These are phyloP conservation scores for Dysphania ambrosioides DNA, from an alignment of 148 eudicot species.

Conservation along the genomic window DNA sequence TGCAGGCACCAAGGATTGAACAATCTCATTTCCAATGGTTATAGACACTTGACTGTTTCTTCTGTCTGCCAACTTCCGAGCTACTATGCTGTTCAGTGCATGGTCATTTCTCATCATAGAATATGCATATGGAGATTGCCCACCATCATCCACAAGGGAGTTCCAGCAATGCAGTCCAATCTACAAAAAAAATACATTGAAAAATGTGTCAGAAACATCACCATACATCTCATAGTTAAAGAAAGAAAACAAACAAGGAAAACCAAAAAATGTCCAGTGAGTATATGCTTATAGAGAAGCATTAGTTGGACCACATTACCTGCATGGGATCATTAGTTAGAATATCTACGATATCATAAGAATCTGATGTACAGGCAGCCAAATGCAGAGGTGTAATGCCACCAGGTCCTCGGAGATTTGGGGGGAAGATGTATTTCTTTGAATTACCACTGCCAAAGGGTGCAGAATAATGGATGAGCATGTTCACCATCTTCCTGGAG, in stretches of 20 bases:
- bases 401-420: conserved; percentile 67
- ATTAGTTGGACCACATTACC: conserved; percentile 35
- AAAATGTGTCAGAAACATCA: background rate
- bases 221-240: background rate
- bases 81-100: conserved; percentile 26
- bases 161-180: conserved; percentile 34
- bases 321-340: conserved; percentile 71
- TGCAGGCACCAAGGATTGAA: conserved; percentile 9
- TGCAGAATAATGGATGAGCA: conserved; percentile 57
- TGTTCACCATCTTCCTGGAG: conserved; percentile 58
- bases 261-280: background rate
- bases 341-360: conserved; percentile 56
- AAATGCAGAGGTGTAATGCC: conserved; percentile 82
- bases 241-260: background rate
- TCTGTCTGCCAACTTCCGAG: conserved; percentile 27
- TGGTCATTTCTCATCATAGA: conserved; percentile 38
- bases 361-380: conserved; percentile 65
- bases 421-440: conserved; percentile 51
- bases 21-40: conserved; percentile 19
- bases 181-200: conserved; percentile 17
- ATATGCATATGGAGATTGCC: conserved; percentile 31
- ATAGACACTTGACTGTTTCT: conserved; percentile 27
- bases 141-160: conserved; percentile 29
- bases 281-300: background rate
- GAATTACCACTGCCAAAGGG: conserved; percentile 26